These are phyloP conservation scores for Flueggea neowawraea DNA, from an alignment of 441 rosid species.

Conservation along the genomic window DNA sequence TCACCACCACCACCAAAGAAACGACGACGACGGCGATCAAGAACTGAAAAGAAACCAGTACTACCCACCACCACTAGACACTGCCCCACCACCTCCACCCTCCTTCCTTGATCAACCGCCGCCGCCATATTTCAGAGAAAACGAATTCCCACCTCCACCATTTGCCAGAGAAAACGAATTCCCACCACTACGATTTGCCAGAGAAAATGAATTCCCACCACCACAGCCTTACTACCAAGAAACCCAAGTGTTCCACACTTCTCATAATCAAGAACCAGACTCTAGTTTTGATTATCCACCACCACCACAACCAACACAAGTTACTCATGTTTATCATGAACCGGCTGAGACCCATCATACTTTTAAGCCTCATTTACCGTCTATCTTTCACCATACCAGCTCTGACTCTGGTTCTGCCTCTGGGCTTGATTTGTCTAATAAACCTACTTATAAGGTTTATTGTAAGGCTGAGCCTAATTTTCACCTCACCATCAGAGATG, in stretches of 20 bases:
- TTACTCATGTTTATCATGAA: slow-evolving; percentile 41
- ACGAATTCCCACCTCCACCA: slow-evolving; percentile 18
- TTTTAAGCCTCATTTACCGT: slow-evolving; percentile 33
- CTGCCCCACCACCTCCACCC: slow-evolving; percentile 19
- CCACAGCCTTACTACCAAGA: slow-evolving; percentile 22
- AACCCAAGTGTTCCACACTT: slow-evolving; percentile 35
- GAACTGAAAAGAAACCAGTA: slow-evolving; percentile 11
- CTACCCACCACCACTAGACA: slow-evolving; percentile 20
- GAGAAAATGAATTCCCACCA: slow-evolving; percentile 16
- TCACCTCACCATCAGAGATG: slow-evolving; percentile 55
- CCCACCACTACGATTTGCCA: slow-evolving; percentile 13
- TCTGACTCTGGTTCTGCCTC: slow-evolving; percentile 24
- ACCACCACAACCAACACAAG: slow-evolving; percentile 28
- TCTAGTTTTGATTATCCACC: slow-evolving; percentile 12
- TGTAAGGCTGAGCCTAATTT: slow-evolving; percentile 64
- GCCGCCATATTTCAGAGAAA: not conserved
- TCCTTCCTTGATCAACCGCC: not conserved
- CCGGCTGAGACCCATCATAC: slow-evolving; percentile 29
- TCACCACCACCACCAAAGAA: slow-evolving; percentile 25
- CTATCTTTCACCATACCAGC: slow-evolving; percentile 29
- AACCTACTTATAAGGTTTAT: slow-evolving; percentile 51
- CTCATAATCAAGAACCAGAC: slow-evolving; percentile 7
- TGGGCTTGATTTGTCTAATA: slow-evolving; percentile 32
- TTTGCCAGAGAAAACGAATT: slow-evolving; percentile 4
- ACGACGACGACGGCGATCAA: slow-evolving; percentile 24